A percentile compares a stretch with the other conserved stretches of the same genome.
phyloP scores from a whole-genome alignment of 2,329 filamentous ascomycete genomes.

The Madurella fahalii region DNA sequence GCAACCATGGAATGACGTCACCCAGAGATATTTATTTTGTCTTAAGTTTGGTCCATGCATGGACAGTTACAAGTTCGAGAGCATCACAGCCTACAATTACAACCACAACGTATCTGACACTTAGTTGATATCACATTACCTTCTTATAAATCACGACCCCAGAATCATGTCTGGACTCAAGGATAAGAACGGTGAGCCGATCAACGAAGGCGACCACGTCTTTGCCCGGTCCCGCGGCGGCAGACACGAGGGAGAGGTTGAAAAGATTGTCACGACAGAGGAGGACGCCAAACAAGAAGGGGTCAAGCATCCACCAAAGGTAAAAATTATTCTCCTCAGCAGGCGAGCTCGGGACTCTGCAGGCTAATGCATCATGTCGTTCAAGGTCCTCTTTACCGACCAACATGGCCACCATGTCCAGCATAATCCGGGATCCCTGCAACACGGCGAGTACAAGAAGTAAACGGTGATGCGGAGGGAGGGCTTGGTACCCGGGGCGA shows the following conservation, averaged over 20 bases:
- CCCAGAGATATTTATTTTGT: too few species aligned
- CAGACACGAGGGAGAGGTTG: conserved; percentile 37
- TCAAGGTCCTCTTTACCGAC: conserved; percentile 36
- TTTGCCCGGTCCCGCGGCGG: conserved; percentile 38
- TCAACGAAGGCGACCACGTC: conserved; percentile 38
- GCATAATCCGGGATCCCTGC: conserved; percentile 36
- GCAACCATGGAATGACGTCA: too few species aligned
- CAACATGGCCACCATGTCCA: conserved; percentile 38
- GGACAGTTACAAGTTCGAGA: too few species aligned
- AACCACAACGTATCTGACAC: not conserved
- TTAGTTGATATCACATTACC: too few species aligned
- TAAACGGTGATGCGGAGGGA: conserved; percentile 24
- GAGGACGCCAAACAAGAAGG: conserved; percentile 34
- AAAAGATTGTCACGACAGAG: conserved; percentile 35
- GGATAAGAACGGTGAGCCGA: conserved; percentile 37
- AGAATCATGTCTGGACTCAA: conserved; percentile 25
- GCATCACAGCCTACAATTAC: too few species aligned
- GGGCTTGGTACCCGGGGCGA: not conserved
- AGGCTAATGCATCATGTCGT: not conserved
- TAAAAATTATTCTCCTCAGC: conserved; percentile 11
- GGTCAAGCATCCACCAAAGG: conserved; percentile 42
- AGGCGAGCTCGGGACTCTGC: not conserved
- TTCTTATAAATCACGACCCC: not conserved
- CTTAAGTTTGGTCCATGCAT: too few species aligned
- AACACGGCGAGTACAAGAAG: conserved; percentile 29